These are phyloP conservation scores for Colletotrichum tanaceti DNA, from an alignment of 2,329 filamentous ascomycete genomes.

Conservation along the genomic window DNA sequence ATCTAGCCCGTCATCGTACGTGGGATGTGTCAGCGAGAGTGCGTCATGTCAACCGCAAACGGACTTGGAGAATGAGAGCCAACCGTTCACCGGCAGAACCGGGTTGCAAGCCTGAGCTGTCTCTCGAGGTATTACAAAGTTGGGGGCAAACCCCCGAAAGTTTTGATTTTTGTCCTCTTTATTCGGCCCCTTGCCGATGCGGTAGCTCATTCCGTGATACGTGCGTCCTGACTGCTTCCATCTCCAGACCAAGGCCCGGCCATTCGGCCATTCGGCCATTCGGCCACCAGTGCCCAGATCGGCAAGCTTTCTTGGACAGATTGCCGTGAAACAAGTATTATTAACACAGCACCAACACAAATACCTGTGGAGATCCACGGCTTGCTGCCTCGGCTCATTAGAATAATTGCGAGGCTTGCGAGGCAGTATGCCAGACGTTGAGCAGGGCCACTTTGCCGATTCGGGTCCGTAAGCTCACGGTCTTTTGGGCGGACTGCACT, in stretches of 20 bases:
- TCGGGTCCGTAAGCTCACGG: not conserved
- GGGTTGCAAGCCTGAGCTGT: conserved; percentile 9
- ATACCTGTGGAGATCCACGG: not conserved
- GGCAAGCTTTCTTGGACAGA: not conserved
- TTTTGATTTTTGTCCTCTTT: not conserved
- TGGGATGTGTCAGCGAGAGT: not conserved
- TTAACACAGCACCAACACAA: not conserved
- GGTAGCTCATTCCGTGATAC: not conserved
- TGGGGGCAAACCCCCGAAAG: not conserved
- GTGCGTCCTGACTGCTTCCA: not conserved
- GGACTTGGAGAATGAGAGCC: conserved; percentile 2
- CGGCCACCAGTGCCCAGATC: not conserved
- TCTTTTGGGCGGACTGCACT: not conserved
- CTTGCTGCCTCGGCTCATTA: not conserved
- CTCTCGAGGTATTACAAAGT: not conserved
- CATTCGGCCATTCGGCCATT: not conserved
- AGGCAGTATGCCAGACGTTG: not conserved
- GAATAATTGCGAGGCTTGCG: not conserved
- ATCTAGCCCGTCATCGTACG: conserved; percentile 5
- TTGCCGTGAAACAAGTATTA: not conserved
- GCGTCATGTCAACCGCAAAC: conserved; percentile 31
- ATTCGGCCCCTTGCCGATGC: not conserved
- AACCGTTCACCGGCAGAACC: conserved; percentile 4
- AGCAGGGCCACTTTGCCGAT: not conserved
- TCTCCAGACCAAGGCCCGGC: not conserved